These are phyloP conservation scores for Grosmannia clavigera DNA, from an alignment of 2,329 filamentous ascomycete genomes.

Conservation along the genomic window DNA sequence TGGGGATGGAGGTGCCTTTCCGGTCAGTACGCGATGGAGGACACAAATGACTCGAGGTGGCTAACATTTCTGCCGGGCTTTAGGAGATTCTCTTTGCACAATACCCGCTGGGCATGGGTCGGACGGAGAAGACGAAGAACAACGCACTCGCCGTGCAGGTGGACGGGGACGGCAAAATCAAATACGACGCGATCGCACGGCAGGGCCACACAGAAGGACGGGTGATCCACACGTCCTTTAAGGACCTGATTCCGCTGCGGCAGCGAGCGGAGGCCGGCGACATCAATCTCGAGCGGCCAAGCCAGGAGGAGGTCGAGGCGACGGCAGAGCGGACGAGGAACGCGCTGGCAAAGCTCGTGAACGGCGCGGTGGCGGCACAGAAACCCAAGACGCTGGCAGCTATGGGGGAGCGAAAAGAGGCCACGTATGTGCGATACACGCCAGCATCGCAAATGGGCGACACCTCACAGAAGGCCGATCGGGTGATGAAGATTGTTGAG, in stretches of 20 bases:
- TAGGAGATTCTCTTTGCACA: conserved; percentile 58
- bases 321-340: conserved; percentile 82
- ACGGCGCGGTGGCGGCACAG: conserved; percentile 77
- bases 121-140: conserved; percentile 53
- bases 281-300: conserved; percentile 73
- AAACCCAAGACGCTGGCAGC: conserved; percentile 91
- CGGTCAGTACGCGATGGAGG: conserved; percentile 38
- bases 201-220: conserved; percentile 75
- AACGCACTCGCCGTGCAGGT: conserved; percentile 92
- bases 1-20: conserved; percentile 91
- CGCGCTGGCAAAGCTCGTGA: conserved; percentile 70
- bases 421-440: conserved; percentile 91
- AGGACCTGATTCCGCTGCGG: conserved; percentile 86
- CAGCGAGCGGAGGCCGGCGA: conserved; percentile 90
- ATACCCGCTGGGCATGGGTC: conserved; percentile 91
- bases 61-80: not conserved
- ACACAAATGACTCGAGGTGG: not conserved
- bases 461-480: conserved; percentile 73
- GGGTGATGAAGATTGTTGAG: conserved; percentile 98
- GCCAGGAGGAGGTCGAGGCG: conserved; percentile 68
- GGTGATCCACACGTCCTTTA: conserved; percentile 90
- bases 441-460: conserved; percentile 95
- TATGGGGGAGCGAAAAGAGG: conserved; percentile 51
- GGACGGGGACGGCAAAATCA: conserved; percentile 81
- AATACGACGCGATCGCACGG: conserved; percentile 89